A percentile compares a stretch with the other conserved stretches of the same genome.
Conservation (phyloP, 805 yeast genomes). For the Metschnikowia kofuensis region DNA sequence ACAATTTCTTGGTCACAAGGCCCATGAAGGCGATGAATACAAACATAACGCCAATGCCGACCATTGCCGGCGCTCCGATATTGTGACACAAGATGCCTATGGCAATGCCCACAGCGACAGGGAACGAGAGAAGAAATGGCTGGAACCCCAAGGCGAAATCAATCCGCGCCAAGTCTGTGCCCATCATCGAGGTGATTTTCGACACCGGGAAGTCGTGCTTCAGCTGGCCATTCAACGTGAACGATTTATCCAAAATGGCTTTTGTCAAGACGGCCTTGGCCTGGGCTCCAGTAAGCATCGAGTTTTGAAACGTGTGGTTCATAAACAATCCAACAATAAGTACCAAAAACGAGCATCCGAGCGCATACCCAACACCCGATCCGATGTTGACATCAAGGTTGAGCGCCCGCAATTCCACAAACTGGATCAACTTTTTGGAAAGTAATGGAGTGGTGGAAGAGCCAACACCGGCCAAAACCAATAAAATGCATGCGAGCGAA, state of each 20-base stretch:
- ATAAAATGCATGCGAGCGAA: slow-evolving; percentile 19
- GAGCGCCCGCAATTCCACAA: slow-evolving; percentile 27
- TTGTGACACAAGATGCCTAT: slow-evolving; percentile 62
- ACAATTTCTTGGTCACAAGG: slow-evolving; percentile 46
- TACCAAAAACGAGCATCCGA: slow-evolving; percentile 34
- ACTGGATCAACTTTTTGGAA: slow-evolving; percentile 34
- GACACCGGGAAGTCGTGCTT: slow-evolving; percentile 62
- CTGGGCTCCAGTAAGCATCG: slow-evolving; percentile 66
- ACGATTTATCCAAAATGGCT: slow-evolving; percentile 65
- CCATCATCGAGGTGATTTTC: slow-evolving; percentile 70
- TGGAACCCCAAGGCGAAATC: slow-evolving; percentile 73
- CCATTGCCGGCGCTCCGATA: slow-evolving; percentile 69
- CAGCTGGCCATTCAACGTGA: slow-evolving; percentile 56
- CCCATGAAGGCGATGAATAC: slow-evolving; percentile 50
- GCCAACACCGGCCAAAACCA: slow-evolving; percentile 25
- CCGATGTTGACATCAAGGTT: slow-evolving; percentile 28
- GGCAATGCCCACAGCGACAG: slow-evolving; percentile 60
- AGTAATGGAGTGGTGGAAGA: slow-evolving; percentile 34
- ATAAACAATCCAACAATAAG: slow-evolving; percentile 33
- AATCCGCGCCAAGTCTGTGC: slow-evolving; percentile 78
- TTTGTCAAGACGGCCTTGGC: slow-evolving; percentile 69
- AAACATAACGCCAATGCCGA: slow-evolving; percentile 60
- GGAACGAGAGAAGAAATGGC: slow-evolving; percentile 62
- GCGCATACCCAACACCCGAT: slow-evolving; percentile 40
- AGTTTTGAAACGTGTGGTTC: slow-evolving; percentile 62